These are phyloP conservation scores for Podaxis sp. DNA, from an alignment of 768 basidiomycete species.

Conservation along the genomic window DNA sequence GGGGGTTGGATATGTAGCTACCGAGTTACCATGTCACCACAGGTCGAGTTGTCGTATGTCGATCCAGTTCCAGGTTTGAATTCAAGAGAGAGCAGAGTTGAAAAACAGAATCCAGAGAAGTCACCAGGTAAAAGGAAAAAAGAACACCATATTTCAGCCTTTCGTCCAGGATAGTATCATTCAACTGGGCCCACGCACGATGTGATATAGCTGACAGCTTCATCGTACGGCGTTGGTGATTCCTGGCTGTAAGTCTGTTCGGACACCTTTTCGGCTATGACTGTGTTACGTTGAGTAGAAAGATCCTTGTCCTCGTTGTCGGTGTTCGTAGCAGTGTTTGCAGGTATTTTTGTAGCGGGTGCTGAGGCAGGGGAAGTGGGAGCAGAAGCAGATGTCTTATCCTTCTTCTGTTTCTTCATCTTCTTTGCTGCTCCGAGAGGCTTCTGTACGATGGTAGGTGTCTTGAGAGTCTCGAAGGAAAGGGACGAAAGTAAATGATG, in stretches of 20 bases:
- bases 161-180: not conserved
- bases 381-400: not conserved
- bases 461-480: not conserved
- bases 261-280: constrained; percentile 28
- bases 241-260: constrained; percentile 20
- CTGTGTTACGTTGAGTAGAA: constrained; percentile 39
- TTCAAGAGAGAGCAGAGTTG: not conserved
- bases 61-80: not conserved
- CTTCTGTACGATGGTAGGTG: not conserved
- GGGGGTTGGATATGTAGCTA: constrained; percentile 54
- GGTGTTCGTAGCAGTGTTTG: not conserved
- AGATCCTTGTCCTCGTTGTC: constrained; percentile 32
- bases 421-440: constrained; percentile 14
- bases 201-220: constrained; percentile 59
- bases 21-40: not conserved
- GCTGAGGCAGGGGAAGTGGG: constrained; percentile 27
- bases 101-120: not conserved
- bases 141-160: constrained; percentile 2
- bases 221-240: constrained; percentile 43
- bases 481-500: not conserved
- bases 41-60: not conserved
- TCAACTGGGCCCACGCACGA: constrained; percentile 43
- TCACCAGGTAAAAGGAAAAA: not conserved
- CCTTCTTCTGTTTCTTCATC: constrained; percentile 19
- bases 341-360: constrained; percentile 22